These are phyloP conservation scores for Scutellaria galericulata DNA, from an alignment of 257 asterid species.

Conservation along the genomic window DNA sequence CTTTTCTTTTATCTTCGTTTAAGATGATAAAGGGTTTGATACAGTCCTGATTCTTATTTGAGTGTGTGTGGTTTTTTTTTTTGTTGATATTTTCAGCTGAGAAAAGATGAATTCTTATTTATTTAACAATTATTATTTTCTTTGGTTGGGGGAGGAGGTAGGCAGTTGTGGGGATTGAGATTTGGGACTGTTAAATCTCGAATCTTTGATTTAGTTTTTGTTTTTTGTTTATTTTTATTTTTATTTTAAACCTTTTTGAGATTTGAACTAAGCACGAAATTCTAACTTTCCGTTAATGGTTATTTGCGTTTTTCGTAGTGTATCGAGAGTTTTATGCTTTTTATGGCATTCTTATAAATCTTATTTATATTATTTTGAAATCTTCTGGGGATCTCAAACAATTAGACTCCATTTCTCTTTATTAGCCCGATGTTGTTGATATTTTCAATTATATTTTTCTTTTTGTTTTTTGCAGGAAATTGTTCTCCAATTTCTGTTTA, in stretches of 20 bases:
- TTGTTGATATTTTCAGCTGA: neutral
- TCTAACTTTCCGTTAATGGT: constrained; percentile 36
- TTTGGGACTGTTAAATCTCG: neutral
- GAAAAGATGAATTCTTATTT: too few relatives aligned
- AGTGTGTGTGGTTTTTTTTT: neutral
- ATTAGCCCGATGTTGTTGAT: neutral
- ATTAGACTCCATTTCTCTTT: neutral
- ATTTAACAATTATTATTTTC: too few relatives aligned
- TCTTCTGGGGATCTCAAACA: constrained; percentile 15
- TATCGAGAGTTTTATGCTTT: constrained; percentile 26
- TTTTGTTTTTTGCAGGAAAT: neutral
- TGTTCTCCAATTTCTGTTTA: neutral
- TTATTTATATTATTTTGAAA: neutral
- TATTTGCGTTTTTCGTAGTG: constrained; percentile 21
- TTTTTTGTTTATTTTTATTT: neutral
- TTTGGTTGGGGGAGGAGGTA: neutral
- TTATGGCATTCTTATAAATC: constrained; percentile 16
- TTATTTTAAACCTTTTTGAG: neutral
- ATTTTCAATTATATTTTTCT: neutral
- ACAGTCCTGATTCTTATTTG: neutral
- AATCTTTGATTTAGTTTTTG: neutral
- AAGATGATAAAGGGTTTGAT: neutral
- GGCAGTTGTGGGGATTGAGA: neutral
- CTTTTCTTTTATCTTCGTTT: neutral
- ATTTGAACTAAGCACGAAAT: constrained; percentile 32